Conservation (phyloP, 164 flowering plant genomes). For the Nymphaea thermarum region DNA sequence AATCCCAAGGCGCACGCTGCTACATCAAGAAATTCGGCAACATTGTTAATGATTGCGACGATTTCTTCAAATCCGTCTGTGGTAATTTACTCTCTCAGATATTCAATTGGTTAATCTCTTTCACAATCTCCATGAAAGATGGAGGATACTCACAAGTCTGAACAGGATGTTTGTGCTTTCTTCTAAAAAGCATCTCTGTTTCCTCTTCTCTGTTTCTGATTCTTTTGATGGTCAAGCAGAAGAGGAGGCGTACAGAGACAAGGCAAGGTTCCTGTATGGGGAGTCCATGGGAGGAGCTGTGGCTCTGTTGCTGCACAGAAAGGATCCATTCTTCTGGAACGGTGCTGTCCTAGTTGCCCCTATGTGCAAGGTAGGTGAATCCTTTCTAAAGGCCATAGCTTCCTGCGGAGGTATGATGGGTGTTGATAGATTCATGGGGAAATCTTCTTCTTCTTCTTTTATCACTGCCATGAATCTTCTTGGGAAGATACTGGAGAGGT, state of each 20-base stretch:
- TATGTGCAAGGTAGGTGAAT: slow-evolving; percentile 74
- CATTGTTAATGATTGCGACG: slow-evolving; percentile 61
- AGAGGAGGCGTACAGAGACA: slow-evolving; percentile 44
- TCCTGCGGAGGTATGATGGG: no score
- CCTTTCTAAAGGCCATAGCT: no score
- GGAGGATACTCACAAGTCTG: no score
- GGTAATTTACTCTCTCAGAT: slow-evolving; percentile 27
- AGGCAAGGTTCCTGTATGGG: slow-evolving; percentile 69
- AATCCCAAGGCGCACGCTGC: slow-evolving; percentile 77
- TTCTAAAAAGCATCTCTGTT: not conserved
- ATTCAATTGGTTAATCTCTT: not conserved
- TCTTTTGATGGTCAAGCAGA: slow-evolving; percentile 19
- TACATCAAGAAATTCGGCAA: slow-evolving; percentile 82
- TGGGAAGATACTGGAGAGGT: no score
- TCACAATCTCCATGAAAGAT: not conserved
- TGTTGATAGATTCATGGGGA: no score
- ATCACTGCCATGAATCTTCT: no score
- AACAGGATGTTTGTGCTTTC: no score
- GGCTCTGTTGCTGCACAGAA: slow-evolving; percentile 62
- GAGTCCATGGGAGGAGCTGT: slow-evolving; percentile 99
- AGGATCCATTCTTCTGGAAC: slow-evolving; percentile 62
- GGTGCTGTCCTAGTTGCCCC: slow-evolving; percentile 92
- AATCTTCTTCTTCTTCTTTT: no score
- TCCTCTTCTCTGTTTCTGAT: not conserved
- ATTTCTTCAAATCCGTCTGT: slow-evolving; percentile 66